Evolutionary conservation across 192 early-diverging fungal species (phyloP), one percentile per base, ranked within the genome.

Genomic region (Paraglomus brasilianum): DNA sequence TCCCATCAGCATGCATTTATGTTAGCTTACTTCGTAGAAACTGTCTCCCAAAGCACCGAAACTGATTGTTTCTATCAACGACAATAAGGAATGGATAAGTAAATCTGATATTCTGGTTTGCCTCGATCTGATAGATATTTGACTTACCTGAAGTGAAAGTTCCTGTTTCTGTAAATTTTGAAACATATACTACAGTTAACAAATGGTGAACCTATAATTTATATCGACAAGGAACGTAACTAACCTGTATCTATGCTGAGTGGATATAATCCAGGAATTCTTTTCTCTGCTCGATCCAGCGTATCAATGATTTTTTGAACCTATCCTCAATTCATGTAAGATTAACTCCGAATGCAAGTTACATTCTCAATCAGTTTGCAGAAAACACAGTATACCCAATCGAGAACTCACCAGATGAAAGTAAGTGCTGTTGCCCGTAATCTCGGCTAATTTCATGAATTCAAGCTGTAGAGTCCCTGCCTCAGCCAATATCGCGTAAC

Each of bases 401-500:
- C 38, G 0, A 11, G 4, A 30, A 30, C 38, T 43, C 84, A 89
- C 87, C 61, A 64, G 74, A 24, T 82, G 48, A 51, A 89, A 85
- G 71, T 91, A 96, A 2, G 67, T 77, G 15, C 83, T 80, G 59
- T 93, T 79, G 2, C 87, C 88, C 8, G 92, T 92, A 7, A 95
- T 81, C 66, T 91, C 80, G 8, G 89, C 89, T 19, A 96, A 82
- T 48, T 91, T 89, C 73, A 86, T 85, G 70, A 92, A 90, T 77
- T 96, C 94, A 19, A 96, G 77, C 63, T 93, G 90, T 45, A 94
- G 74, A 0, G 90, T 87, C 45, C 92, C 93, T 46, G 87, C 66
- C 69, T 92, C 88, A 44, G 91, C 86, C 36, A 92, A 69, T 38
- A 78, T 78, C 49, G 63, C 61, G 8, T 61, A 30, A 40, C 36